Percentiles rank a stretch among this genome's conserved stretches.
Conservation (phyloP, 352 stramenopile genomes). For the Pythium apleroticum region DNA sequence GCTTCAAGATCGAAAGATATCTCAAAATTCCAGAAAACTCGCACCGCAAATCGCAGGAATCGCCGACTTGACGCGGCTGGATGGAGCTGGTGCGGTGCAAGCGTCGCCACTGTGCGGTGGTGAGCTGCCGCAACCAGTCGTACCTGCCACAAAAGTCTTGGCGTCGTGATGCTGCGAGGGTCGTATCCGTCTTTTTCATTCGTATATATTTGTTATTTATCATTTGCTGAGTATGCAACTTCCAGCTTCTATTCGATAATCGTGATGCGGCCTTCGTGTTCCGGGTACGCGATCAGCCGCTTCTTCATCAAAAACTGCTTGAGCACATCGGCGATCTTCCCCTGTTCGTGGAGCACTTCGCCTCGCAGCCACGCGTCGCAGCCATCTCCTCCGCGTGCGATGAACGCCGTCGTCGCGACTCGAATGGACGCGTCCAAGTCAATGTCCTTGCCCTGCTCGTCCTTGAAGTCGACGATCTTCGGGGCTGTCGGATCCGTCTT, state of each 20-base stretch:
- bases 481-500: conserved; percentile 18
- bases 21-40: not conserved
- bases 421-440: conserved; percentile 53
- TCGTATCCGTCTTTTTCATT: too few relatives aligned
- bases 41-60: too few relatives aligned
- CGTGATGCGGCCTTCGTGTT: conserved; percentile 57
- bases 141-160: too few relatives aligned
- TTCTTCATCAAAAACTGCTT: conserved; percentile 45
- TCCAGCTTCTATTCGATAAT: conserved; percentile 70
- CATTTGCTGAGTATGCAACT: too few relatives aligned
- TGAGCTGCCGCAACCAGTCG: too few relatives aligned
- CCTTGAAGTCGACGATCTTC: conserved; percentile 41
- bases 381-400: conserved; percentile 72
- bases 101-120: too few relatives aligned
- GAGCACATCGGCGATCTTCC: conserved; percentile 57
- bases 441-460: conserved; percentile 46
- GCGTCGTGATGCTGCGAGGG: too few relatives aligned
- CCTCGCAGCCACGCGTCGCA: conserved; percentile 73
- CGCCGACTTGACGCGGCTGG: too few relatives aligned
- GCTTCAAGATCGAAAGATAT: not conserved
- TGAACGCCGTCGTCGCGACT: conserved; percentile 82
- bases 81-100: too few relatives aligned
- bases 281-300: conserved; percentile 57
- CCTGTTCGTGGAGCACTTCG: conserved; percentile 45
- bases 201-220: too few relatives aligned